Base-by-base conservation (phyloP, 306 rosid species). In the Vigna trinervia region DNA sequence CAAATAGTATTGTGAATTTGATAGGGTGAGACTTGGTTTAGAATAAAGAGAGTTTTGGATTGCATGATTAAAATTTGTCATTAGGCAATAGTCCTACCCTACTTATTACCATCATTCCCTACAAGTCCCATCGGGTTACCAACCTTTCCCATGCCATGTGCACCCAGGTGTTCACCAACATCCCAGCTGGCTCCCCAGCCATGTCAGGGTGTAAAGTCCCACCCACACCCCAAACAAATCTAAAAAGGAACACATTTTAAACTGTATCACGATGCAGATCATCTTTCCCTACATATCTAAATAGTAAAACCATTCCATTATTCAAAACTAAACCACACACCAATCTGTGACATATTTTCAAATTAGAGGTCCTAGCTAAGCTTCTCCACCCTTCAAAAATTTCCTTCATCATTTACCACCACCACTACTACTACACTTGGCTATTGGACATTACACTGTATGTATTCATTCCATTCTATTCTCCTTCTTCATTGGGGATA, bases 121-220 rank as follows among this genome's bases (percentile, higher is more conserved):
- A 70, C 82, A 76, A 43, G 79, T 86, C 82, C 81, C 76, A 87
- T 77, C 78, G 65, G 66, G 36, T 62, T 72, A 71, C 20, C 78
- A 76, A 47, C 78, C 64, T 76, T 74, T 63, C 48, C 81, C 81
- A 62, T 6, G 67, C 84, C 97, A 89, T 85, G 97, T 89, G 94
- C 84, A 77, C 71, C 90, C 88, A 75, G 89, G 84, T 83, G 92
- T 82, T 75, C 76, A 78, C 84, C 79, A 81, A 81, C 86, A 68
- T 76, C 86, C 87, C 89, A 87, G 88, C 86, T 75, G 80, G 84
- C 69, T 68, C 48, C 26, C 86, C 80, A 60, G 48, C 4, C 9
- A 80, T 74, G 80, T 75, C 80, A 72, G 81, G 82, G 45, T 78
- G 84, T 84, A 77, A 89, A 74, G 79, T 10, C 83, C 71, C 61